Percentiles rank a stretch among this genome's conserved stretches.
phyloP scores from a whole-genome alignment of 805 yeast genomes.

The Metschnikowia baotianmanensis region DNA sequence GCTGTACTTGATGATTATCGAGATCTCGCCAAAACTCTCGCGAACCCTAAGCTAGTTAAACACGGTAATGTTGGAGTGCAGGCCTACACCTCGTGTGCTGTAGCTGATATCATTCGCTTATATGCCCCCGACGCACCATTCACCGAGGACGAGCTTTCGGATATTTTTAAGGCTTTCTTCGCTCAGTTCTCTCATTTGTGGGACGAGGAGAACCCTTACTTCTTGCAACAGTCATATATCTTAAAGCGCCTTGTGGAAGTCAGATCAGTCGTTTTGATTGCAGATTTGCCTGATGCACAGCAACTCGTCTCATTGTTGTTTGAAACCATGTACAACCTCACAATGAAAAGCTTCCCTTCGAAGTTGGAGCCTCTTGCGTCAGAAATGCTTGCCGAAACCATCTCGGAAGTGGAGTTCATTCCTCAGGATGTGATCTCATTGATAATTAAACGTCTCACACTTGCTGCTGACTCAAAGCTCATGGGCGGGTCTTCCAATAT shows the following conservation, averaged over 20 bases:
- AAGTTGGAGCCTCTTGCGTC: slow-evolving; percentile 60
- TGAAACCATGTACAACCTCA: slow-evolving; percentile 56
- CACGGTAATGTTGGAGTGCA: slow-evolving; percentile 69
- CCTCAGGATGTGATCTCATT: slow-evolving; percentile 60
- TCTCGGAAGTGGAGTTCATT: slow-evolving; percentile 66
- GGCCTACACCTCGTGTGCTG: slow-evolving; percentile 66
- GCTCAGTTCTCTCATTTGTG: slow-evolving; percentile 55
- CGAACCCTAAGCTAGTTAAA: slow-evolving; percentile 54
- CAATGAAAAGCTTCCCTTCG: slow-evolving; percentile 44
- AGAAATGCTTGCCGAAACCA: slow-evolving; percentile 71
- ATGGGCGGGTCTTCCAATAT: slow-evolving; percentile 24
- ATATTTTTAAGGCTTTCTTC: slow-evolving; percentile 64
- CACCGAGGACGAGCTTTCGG: slow-evolving; percentile 58
- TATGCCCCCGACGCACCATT: slow-evolving; percentile 92
- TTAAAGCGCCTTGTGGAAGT: slow-evolving; percentile 71
- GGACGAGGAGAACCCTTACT: slow-evolving; percentile 58
- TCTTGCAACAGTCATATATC: slow-evolving; percentile 60
- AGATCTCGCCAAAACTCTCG: slow-evolving; percentile 48
- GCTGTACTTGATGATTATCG: slow-evolving; percentile 45
- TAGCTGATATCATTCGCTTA: slow-evolving; percentile 71
- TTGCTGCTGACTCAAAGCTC: slow-evolving; percentile 30
- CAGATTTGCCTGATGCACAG: slow-evolving; percentile 68
- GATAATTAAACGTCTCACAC: slow-evolving; percentile 54
- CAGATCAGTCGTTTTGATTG: slow-evolving; percentile 66
- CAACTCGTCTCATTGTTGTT: slow-evolving; percentile 55